Percentiles rank a stretch among this genome's conserved stretches.
Conservation (phyloP, 139 green algal genomes). For the Ostreobium quekettii region DNA sequence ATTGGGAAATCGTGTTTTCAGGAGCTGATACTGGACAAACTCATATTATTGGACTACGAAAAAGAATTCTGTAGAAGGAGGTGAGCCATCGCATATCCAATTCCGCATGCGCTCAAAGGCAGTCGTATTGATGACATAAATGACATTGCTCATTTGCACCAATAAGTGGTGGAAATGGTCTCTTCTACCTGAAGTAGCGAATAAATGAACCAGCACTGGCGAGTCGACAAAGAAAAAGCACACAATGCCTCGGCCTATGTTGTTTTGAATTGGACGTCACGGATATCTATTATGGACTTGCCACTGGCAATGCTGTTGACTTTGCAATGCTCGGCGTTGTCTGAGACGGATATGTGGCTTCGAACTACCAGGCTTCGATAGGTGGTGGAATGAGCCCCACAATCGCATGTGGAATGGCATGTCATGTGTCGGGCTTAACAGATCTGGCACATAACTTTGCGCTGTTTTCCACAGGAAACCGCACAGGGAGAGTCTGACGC, state of each 20-base stretch:
- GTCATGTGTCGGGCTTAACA: neutral
- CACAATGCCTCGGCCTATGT: too few species aligned
- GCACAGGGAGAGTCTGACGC: slow-evolving; percentile 37
- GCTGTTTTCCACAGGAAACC: slow-evolving; percentile 37
- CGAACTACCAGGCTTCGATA: neutral
- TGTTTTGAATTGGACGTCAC: too few species aligned
- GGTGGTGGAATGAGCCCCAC: neutral
- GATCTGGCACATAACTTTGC: neutral
- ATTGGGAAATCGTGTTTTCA: slow-evolving; percentile 25
- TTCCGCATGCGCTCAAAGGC: neutral
- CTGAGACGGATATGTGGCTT: neutral
- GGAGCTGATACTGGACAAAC: slow-evolving; percentile 61
- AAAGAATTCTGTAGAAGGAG: slow-evolving; percentile 57
- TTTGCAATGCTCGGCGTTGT: too few species aligned
- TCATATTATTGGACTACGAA: slow-evolving; percentile 73
- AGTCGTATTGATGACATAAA: neutral
- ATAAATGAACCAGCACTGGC: neutral
- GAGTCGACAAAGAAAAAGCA: neutral
- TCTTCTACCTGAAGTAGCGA: neutral
- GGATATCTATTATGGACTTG: too few species aligned
- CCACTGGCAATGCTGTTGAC: too few species aligned
- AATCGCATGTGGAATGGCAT: neutral
- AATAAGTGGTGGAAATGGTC: too few species aligned
- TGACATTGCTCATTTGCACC: neutral
- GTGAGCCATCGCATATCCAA: slow-evolving; percentile 25